Base-by-base conservation (phyloP, 1,139 yeast species). In the Cylindricascospora bacillispora region DNA sequence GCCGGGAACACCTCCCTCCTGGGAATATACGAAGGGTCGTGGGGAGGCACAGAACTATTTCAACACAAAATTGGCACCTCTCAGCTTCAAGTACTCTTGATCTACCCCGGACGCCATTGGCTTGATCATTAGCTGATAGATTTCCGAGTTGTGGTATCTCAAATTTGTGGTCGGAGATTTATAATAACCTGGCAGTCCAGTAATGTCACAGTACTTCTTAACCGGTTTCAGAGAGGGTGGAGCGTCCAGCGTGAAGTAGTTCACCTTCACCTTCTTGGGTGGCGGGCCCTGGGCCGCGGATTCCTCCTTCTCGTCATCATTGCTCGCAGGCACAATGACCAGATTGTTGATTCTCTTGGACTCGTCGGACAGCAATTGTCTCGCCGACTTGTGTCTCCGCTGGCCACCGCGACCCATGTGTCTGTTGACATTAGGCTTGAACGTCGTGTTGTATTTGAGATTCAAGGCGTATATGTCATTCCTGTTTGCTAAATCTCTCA, bases 31-130 rank as follows among this genome's bases (percentile, higher is more conserved):
- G n/a, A n/a, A n/a, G n/a, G n/a, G n/a, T n/a, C n/a, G n/a, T n/a
- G n/a, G n/a, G n/a, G n/a, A n/a, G n/a, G n/a, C n/a, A n/a, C n/a
- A n/a, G n/a, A 10, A n/a, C 47, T 47, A 75, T 39, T 70, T 76
- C 51, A 86, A 63, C 6, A 86, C 72, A 14, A 86, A 86, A 50
- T 85, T 80, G 24, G 95, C 97, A 27, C 83, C 85, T 43, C 98
- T 66, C 39, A 89, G 62, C 43, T 81, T 80, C 49, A 89, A 63
- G 52, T 85, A 89, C 53, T 83, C 93, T 56, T 89, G 97, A 56
- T 89, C 97, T 13, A 80, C 82, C 16, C 95, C 94, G 1, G 93
- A 80, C 1, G 86, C 77, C 73, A 89, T 71, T 38, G 73, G 71
- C 51, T 74, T 75, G 36, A 80, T 70, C 15, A 83, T 80, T 36